A percentile compares a stretch with the other conserved stretches of the same genome.
phyloP scores from a whole-genome alignment of 106 monocot species.

The Acanthochlamys bracteata region DNA sequence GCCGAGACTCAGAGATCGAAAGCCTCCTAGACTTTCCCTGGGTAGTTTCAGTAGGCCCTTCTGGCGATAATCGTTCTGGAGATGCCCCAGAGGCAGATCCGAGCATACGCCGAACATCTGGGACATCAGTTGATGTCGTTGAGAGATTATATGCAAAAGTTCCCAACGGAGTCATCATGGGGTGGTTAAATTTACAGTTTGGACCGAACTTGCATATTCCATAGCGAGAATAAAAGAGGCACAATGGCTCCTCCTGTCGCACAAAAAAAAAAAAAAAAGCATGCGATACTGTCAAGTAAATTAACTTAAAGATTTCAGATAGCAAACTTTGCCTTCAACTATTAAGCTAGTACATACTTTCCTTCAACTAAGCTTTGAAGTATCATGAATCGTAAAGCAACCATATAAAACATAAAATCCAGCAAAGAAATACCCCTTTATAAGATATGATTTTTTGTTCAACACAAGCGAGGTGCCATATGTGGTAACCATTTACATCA shows the following conservation, averaged over 20 bases:
- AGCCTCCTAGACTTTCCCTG: slow-evolving; percentile 18
- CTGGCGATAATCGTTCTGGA: slow-evolving; percentile 18
- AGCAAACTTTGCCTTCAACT: no score
- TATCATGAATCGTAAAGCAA: no score
- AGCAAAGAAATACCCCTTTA: no score
- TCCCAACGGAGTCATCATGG: slow-evolving; percentile 50
- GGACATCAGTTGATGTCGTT: slow-evolving; percentile 23
- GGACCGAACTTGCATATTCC: slow-evolving; percentile 85
- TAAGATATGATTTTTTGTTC: no score
- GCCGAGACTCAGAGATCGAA: slow-evolving; percentile 10
- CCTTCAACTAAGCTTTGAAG: no score
- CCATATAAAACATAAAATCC: no score
- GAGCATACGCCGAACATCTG: slow-evolving; percentile 15
- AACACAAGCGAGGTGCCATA: no score
- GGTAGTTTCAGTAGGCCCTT: slow-evolving; percentile 18
- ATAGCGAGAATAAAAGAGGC: slow-evolving; percentile 72
- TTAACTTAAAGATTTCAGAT: not conserved
- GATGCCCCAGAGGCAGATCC: slow-evolving; percentile 20
- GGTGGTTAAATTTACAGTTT: slow-evolving; percentile 86
- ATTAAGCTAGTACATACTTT: no score
- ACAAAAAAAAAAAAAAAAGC: slow-evolving; percentile 8
- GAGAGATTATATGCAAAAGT: slow-evolving; percentile 36
- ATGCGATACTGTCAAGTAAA: not conserved
- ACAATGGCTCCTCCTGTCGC: slow-evolving; percentile 60
- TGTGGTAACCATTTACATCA: no score